phyloP scores from a whole-genome alignment of 2,329 filamentous ascomycete genomes.

The Fusarium siculi region DNA sequence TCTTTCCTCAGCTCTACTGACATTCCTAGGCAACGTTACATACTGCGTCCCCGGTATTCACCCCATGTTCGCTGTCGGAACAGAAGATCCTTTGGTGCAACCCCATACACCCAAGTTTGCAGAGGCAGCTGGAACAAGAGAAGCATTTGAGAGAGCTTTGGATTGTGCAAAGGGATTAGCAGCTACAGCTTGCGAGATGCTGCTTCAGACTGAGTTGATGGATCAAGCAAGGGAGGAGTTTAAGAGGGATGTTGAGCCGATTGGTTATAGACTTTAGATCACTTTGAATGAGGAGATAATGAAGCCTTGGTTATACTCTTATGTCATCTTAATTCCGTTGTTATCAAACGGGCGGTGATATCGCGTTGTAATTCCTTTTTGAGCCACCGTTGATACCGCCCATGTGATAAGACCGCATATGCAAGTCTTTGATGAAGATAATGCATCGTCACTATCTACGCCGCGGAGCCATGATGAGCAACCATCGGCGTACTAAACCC shows the following conservation, averaged over 20 bases:
- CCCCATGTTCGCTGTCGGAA: constrained; percentile 39
- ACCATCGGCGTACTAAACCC: not conserved
- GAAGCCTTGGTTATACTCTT: not conserved
- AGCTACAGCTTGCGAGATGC: constrained; percentile 31
- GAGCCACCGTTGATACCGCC: not conserved
- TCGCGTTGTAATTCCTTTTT: not conserved
- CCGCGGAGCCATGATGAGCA: not conserved
- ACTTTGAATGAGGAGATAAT: not conserved
- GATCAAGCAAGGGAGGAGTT: constrained; percentile 28
- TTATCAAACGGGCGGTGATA: not conserved
- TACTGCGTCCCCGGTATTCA: constrained; percentile 37
- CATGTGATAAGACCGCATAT: not conserved
- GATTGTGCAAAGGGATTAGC: constrained; percentile 38
- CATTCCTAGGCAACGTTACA: constrained; percentile 33
- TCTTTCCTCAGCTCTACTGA: not conserved
- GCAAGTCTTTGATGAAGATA: not conserved
- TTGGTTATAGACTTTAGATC: constrained; percentile 19
- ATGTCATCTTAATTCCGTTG: not conserved
- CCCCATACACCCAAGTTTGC: constrained; percentile 37
- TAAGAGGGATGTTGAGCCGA: constrained; percentile 4
- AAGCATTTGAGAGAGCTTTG: constrained; percentile 25
- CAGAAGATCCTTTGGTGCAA: constrained; percentile 26
- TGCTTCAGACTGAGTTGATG: constrained; percentile 1
- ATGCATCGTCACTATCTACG: not conserved
- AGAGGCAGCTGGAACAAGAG: constrained; percentile 23